These are phyloP conservation scores for Dryas integrifolia DNA, from an alignment of 331 rosid species.

Conservation along the genomic window DNA sequence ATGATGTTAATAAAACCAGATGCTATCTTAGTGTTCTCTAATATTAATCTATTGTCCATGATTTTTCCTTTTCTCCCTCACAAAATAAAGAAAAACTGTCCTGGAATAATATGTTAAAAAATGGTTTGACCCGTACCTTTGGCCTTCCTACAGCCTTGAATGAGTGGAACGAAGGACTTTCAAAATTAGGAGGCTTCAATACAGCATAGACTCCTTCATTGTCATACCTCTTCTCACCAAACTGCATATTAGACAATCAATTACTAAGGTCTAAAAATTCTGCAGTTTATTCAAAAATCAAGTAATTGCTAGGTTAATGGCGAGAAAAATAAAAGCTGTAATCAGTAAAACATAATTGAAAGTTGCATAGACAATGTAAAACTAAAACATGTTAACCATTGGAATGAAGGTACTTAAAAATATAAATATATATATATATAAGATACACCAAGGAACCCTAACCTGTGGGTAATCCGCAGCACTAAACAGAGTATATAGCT, in stretches of 20 bases:
- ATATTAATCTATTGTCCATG: conserved; percentile 13
- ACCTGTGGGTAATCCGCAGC: conserved; percentile 96
- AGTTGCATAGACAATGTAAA: conserved; percentile 9
- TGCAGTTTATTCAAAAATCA: neutral
- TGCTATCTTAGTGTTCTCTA: neutral
- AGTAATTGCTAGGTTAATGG: neutral
- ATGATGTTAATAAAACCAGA: neutral
- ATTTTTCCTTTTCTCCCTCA: conserved; percentile 11
- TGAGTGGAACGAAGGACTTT: conserved; percentile 65
- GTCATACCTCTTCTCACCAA: conserved; percentile 56
- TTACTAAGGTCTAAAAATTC: neutral
- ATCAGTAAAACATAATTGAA: neutral
- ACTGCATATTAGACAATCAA: conserved; percentile 47
- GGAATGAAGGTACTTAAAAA: neutral
- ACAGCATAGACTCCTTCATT: conserved; percentile 84
- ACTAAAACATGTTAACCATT: conserved; percentile 18
- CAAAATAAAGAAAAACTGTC: conserved; percentile 10
- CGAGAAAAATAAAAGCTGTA: neutral
- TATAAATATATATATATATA: neutral
- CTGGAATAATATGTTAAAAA: conserved; percentile 14
- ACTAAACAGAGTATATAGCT: conserved; percentile 78
- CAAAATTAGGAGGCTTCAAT: conserved; percentile 66
- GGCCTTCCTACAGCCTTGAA: conserved; percentile 68
- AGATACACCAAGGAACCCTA: conserved; percentile 23
- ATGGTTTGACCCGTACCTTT: conserved; percentile 39